Conservation (phyloP, 306 rosid species). For the Cucurbita argyrosperma region DNA sequence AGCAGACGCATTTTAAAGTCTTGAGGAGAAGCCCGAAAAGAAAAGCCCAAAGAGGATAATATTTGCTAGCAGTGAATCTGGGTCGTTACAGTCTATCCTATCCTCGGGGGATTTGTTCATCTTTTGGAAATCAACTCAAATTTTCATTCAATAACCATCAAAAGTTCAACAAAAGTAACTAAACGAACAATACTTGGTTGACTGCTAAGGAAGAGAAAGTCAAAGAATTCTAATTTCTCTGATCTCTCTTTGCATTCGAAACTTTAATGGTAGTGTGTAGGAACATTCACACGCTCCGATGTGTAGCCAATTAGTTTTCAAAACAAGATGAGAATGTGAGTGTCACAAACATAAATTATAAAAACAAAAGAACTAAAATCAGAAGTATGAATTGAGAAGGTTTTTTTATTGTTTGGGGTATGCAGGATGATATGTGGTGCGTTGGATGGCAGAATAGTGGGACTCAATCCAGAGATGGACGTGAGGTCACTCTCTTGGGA, state of each 20-base stretch:
- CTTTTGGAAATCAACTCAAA: not conserved
- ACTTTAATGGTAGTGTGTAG: too few species aligned
- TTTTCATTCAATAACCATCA: not conserved
- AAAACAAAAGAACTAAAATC: not conserved
- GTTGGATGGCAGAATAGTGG: constrained; percentile 14
- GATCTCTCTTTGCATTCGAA: too few species aligned
- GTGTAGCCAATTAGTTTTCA: not conserved
- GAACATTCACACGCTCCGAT: too few species aligned
- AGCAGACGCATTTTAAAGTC: too few species aligned
- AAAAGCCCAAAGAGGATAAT: too few species aligned
- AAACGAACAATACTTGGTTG: not conserved
- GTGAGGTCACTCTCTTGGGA: constrained; percentile 5
- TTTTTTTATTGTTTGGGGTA: not conserved
- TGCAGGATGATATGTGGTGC: constrained; percentile 10
- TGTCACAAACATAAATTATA: not conserved
- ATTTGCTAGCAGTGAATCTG: too few species aligned
- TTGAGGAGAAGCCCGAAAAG: too few species aligned
- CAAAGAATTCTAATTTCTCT: too few species aligned
- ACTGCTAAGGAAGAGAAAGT: too few species aligned
- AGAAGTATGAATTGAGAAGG: not conserved
- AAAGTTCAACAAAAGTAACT: not conserved
- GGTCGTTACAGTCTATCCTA: not conserved
- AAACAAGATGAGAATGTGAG: not conserved
- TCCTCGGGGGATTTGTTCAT: not conserved
- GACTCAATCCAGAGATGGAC: constrained; percentile 3